Evolutionary conservation across 1,139 yeast species (phyloP), one percentile per base, ranked within the genome.

Genomic region (Saccharomyces hybrid): DNA sequence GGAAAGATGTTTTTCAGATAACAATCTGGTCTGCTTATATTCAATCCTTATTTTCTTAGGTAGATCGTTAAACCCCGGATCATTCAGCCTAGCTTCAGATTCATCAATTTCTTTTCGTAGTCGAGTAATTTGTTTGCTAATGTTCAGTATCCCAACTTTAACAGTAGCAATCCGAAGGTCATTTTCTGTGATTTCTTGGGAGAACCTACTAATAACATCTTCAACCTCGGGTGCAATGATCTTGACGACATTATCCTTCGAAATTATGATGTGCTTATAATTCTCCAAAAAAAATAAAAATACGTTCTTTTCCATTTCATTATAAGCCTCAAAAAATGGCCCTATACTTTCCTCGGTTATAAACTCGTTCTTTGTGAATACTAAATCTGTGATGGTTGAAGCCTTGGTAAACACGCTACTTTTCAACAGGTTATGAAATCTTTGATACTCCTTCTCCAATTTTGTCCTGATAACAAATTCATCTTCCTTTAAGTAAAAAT

Each of bases 1-100:
- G 2, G 64, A 63, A 34, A 76, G 65, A 0, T 79, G 71, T 21
- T 65, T 66, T 21, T 65, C 67, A 2, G 73, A 66, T 8, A 68
- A 49, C 52, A 69, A 68, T 57, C 70, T 68, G 3, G 72, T 61
- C 51, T 65, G 67, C 19, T 71, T 55, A 47, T 61, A 58, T 32
- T 60, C 60, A 42, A 54, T 56, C 46, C 60, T 63, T 9, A 57
- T 49, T 8, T 58, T 62, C 28, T 50, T 58, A 1, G 65, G 49
- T 8, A 58, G 47, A 1, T 50, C 42, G 4, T 48, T 51, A 26
- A 51, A 47, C 2, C 54, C 54, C 4, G 58, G 47, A 3, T 54
- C 56, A 2, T 51, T 47, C 9, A 63, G 54, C 49, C 57, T 57
- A 2, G 29, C 26, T 4, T 57, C 49, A 31, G 56, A 55, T 9